Evolutionary conservation across 1,139 yeast species (phyloP).

Genomic region (Yamadazyma friedrichii): DNA sequence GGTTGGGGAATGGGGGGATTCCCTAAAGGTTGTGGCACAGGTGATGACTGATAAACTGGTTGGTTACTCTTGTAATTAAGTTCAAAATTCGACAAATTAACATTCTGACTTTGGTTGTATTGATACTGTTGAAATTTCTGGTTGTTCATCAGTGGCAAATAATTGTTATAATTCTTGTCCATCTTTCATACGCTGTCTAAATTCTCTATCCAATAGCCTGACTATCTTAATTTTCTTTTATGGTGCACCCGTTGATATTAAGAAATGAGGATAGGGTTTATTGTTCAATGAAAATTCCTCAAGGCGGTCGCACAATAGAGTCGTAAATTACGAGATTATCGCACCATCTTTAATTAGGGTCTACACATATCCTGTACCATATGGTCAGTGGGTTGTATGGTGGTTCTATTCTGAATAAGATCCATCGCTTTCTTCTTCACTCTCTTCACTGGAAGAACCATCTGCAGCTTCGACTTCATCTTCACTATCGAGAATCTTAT

Average conservation of each 20-base stretch:
- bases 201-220: too few species aligned
- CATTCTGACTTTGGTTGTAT: background rate
- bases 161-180: conserved; percentile 8
- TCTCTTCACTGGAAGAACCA: background rate
- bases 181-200: background rate
- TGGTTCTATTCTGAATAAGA: background rate
- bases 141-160: conserved; percentile 8
- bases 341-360: background rate
- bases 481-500: conserved; percentile 6
- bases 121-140: background rate
- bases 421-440: background rate
- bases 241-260: too few species aligned
- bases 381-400: too few species aligned
- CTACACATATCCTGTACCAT: too few species aligned
- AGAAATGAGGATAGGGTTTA: background rate
- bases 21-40: background rate
- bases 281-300: background rate
- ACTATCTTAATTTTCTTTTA: too few species aligned
- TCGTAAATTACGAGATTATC: conserved; percentile 10
- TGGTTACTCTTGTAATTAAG: conserved; percentile 2
- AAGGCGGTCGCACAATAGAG: conserved; percentile 4
- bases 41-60: too few species aligned
- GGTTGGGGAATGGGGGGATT: background rate
- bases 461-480: background rate
- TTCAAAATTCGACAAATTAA: conserved; percentile 2